Evolutionary conservation across 2,329 filamentous ascomycete genomes (phyloP).

Genomic region (Alternaria brassicicola): DNA sequence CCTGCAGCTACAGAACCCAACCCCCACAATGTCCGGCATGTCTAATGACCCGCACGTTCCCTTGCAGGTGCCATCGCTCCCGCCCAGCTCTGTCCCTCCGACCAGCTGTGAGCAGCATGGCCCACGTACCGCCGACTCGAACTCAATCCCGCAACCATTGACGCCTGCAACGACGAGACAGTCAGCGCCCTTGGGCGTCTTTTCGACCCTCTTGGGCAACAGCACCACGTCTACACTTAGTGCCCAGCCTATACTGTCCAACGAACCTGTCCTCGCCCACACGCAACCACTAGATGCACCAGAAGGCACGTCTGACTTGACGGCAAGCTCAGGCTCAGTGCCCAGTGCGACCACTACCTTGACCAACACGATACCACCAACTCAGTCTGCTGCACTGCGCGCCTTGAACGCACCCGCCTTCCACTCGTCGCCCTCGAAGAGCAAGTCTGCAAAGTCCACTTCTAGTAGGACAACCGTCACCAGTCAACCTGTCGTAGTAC

Average conservation of each 20-base stretch:
- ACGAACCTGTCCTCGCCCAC: slow-evolving; percentile 33
- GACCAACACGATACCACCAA: slow-evolving; percentile 46
- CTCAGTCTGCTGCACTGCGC: slow-evolving; percentile 47
- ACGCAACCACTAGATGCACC: slow-evolving; percentile 37
- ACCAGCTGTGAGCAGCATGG: slow-evolving; percentile 26
- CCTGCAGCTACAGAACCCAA: slow-evolving; percentile 44
- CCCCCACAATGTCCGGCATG: slow-evolving; percentile 42
- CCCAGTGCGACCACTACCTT: slow-evolving; percentile 46
- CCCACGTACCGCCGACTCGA: slow-evolving; percentile 26
- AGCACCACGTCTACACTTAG: slow-evolving; percentile 27
- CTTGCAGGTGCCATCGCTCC: slow-evolving; percentile 28
- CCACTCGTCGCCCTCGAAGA: slow-evolving; percentile 39
- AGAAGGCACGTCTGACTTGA: slow-evolving; percentile 38
- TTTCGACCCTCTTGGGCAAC: slow-evolving; percentile 42
- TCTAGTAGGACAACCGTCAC: slow-evolving; percentile 49
- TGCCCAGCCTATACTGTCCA: slow-evolving; percentile 17
- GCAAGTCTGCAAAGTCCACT: slow-evolving; percentile 46
- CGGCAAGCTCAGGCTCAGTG: slow-evolving; percentile 41
- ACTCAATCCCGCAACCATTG: slow-evolving; percentile 38
- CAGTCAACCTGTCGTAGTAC: slow-evolving; percentile 54
- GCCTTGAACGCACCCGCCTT: slow-evolving; percentile 49
- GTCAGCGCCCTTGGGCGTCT: slow-evolving; percentile 40
- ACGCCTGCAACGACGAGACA: slow-evolving; percentile 47
- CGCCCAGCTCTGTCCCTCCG: slow-evolving; percentile 25
- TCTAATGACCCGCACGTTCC: slow-evolving; percentile 33